Conservation (phyloP, 2,329 filamentous ascomycete species). For the Penicillium aurantiogriseum region DNA sequence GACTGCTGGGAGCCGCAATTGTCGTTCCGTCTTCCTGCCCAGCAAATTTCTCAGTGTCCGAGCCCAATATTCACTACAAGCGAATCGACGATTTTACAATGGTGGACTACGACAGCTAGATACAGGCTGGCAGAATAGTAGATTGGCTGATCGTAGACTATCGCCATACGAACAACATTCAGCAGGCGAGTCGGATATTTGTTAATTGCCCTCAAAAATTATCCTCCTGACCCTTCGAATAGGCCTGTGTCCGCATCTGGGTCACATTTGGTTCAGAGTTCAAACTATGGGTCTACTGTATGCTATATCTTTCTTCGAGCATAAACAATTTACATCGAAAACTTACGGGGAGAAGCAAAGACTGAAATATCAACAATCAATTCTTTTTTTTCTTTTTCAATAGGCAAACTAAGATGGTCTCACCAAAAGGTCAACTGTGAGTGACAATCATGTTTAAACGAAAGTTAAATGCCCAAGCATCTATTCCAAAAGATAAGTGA, state of each 20-base stretch:
- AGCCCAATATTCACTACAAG: too few species aligned
- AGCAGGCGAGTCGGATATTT: too few species aligned
- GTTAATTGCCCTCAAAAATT: too few species aligned
- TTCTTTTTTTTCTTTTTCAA: not conserved
- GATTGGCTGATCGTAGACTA: too few species aligned
- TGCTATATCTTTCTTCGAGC: not conserved
- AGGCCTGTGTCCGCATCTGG: not conserved
- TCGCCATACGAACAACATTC: too few species aligned
- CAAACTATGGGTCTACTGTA: not conserved
- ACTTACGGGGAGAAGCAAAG: not conserved
- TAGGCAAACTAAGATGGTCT: not conserved
- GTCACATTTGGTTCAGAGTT: not conserved
- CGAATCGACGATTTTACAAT: too few species aligned
- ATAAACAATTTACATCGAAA: not conserved
- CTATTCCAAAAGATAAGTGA: not conserved
- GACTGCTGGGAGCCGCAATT: too few species aligned
- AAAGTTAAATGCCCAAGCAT: not conserved
- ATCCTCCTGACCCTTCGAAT: too few species aligned
- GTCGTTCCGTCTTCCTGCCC: too few species aligned
- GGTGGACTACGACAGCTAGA: too few species aligned
- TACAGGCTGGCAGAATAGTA: too few species aligned
- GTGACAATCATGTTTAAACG: not conserved
- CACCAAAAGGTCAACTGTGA: not conserved
- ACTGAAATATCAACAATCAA: not conserved
- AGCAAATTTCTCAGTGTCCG: too few species aligned